phyloP scores from a whole-genome alignment of 768 basidiomycete genomes.

The Phanerochaete carnosa region DNA sequence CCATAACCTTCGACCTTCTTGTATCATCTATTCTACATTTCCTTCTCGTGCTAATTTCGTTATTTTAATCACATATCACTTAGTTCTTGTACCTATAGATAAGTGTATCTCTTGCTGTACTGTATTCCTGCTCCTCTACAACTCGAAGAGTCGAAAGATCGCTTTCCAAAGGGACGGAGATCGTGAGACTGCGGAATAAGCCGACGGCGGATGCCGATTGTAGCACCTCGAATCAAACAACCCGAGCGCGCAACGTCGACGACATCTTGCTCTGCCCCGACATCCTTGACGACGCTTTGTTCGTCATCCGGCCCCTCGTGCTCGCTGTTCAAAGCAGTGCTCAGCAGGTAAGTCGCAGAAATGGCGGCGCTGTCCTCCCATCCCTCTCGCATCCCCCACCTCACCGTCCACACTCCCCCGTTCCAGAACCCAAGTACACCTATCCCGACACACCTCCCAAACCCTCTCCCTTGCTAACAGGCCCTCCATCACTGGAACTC shows the following conservation, averaged over 20 bases:
- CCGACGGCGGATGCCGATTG: conserved; percentile 4
- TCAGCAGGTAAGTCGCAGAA: conserved; percentile 14
- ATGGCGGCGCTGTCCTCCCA: conserved; percentile 15
- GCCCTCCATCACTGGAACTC: conserved; percentile 21
- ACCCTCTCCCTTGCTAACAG: conserved; percentile 23
- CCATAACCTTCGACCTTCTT: background rate
- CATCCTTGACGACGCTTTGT: conserved; percentile 1
- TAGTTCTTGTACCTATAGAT: background rate
- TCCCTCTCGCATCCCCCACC: conserved; percentile 18
- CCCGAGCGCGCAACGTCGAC: background rate
- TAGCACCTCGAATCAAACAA: background rate
- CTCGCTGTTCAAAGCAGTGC: background rate
- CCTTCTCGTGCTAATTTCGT: background rate
- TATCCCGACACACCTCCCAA: conserved; percentile 21
- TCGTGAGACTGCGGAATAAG: background rate
- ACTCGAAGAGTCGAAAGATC: background rate
- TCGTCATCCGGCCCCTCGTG: background rate
- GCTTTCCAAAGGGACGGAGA: background rate
- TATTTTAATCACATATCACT: background rate
- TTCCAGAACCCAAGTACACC: conserved; percentile 15
- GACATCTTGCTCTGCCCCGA: conserved; percentile 3
- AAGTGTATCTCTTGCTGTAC: background rate
- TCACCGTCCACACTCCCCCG: conserved; percentile 29
- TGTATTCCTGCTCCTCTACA: background rate
- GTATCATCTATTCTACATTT: background rate